A percentile compares a stretch with the other conserved stretches of the same genome.
Conservation (phyloP, 1,284 basidiomycete genomes). For the Lignosus rhinocerotis region DNA sequence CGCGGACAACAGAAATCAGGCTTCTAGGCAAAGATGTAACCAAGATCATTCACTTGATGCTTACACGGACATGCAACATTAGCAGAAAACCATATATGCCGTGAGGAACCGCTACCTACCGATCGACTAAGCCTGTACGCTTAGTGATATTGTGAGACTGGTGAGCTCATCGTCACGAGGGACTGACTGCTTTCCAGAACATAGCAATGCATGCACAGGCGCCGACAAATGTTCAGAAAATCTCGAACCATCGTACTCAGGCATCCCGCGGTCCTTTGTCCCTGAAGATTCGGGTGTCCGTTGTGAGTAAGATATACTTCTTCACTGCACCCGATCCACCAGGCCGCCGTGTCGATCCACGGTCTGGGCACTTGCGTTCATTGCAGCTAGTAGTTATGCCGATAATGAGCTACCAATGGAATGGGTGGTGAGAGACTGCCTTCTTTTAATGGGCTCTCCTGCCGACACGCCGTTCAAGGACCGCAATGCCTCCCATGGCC, state of each 20-base stretch:
- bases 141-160: neutral
- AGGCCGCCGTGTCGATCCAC: neutral
- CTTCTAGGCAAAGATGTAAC: constrained; percentile 12
- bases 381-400: too few relatives aligned
- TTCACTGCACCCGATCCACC: neutral
- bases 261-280: neutral
- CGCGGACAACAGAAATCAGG: neutral
- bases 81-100: neutral
- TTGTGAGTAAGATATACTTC: neutral
- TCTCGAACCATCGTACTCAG: neutral
- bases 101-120: neutral
- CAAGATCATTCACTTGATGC: neutral
- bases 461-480: neutral
- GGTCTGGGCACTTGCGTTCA: too few relatives aligned
- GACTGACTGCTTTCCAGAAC: neutral
- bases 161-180: neutral
- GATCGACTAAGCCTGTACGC: neutral
- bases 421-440: too few relatives aligned
- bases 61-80: neutral
- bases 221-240: neutral
- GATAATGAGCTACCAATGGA: too few relatives aligned
- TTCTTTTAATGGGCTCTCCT: too few relatives aligned
- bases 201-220: neutral
- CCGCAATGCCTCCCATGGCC: neutral
- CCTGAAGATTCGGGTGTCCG: neutral